Evolutionary conservation across 208 protist species (phyloP).

Genomic region (Trypanosoma theileri): DNA sequence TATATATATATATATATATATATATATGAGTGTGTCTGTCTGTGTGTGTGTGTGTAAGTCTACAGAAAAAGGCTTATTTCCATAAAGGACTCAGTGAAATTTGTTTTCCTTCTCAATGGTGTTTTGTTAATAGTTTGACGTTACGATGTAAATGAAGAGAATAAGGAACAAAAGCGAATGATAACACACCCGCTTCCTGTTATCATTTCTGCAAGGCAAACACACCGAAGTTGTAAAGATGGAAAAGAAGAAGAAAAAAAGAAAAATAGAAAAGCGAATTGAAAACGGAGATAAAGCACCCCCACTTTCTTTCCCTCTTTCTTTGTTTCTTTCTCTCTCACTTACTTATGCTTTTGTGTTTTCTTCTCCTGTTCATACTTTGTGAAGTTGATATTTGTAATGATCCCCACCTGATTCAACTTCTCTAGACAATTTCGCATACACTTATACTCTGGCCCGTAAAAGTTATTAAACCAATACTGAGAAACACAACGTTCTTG

Average conservation of each 20-base stretch:
- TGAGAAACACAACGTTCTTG: slow-evolving; percentile 80
- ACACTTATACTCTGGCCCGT: slow-evolving; percentile 70
- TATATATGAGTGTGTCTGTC: no score
- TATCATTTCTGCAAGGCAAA: no score
- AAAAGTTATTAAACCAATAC: slow-evolving; percentile 84
- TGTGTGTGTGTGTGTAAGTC: no score
- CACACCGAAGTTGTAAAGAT: no score
- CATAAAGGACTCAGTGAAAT: no score
- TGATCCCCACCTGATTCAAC: slow-evolving; percentile 78
- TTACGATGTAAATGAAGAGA: no score
- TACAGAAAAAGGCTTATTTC: no score
- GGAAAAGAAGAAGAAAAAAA: slow-evolving; percentile 18
- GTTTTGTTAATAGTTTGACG: no score
- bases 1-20: no score
- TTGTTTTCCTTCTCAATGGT: no score
- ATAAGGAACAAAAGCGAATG: no score
- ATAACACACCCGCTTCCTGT: no score
- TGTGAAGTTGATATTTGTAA: slow-evolving; percentile 84
- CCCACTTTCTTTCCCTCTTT: not conserved
- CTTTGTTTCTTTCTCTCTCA: not conserved
- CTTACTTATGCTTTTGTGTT: slow-evolving; percentile 6
- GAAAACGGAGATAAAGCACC: not conserved
- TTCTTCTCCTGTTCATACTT: slow-evolving; percentile 70
- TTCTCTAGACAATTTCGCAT: slow-evolving; percentile 90
- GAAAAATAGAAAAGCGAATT: slow-evolving; percentile 3